Conservation (phyloP, 805 yeast genomes). For the Yamadazyma tumulicola region DNA sequence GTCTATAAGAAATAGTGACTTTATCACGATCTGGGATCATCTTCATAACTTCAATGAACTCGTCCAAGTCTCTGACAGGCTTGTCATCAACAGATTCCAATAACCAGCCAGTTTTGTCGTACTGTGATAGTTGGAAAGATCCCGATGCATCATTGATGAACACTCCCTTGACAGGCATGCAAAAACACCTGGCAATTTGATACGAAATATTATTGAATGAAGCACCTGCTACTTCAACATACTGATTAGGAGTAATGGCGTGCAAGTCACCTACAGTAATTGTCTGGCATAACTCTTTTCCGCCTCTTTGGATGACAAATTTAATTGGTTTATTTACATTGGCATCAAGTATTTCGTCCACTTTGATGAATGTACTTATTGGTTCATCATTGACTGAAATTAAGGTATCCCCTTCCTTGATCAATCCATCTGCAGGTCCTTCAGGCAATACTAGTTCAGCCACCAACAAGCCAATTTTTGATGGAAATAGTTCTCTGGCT, state of each 20-base stretch:
- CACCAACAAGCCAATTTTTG: conserved; percentile 73
- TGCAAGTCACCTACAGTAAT: conserved; percentile 74
- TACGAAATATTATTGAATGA: conserved; percentile 82
- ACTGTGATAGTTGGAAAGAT: conserved; percentile 58
- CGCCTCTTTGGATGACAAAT: conserved; percentile 71
- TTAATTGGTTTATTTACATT: conserved; percentile 58
- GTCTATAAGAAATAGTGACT: conserved; percentile 69
- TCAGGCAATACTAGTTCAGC: conserved; percentile 78
- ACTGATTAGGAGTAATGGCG: conserved; percentile 76
- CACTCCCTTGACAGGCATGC: conserved; percentile 83
- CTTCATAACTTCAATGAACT: conserved; percentile 76
- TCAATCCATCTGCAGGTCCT: conserved; percentile 73
- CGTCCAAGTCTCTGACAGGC: conserved; percentile 70
- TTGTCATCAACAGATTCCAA: conserved; percentile 73
- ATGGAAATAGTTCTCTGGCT: conserved; percentile 69
- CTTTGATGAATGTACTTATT: conserved; percentile 68
- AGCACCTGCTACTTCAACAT: conserved; percentile 82
- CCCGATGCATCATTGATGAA: conserved; percentile 75
- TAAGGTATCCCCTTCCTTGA: conserved; percentile 84
- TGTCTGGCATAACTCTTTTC: conserved; percentile 47
- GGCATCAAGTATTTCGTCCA: conserved; percentile 79
- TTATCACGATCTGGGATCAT: conserved; percentile 70
- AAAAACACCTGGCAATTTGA: conserved; percentile 82
- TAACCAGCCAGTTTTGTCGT: conserved; percentile 74
- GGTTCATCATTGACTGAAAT: conserved; percentile 64